Base-by-base conservation (phyloP, 2,329 filamentous ascomycete genomes). In the Curvularia lunata region DNA sequence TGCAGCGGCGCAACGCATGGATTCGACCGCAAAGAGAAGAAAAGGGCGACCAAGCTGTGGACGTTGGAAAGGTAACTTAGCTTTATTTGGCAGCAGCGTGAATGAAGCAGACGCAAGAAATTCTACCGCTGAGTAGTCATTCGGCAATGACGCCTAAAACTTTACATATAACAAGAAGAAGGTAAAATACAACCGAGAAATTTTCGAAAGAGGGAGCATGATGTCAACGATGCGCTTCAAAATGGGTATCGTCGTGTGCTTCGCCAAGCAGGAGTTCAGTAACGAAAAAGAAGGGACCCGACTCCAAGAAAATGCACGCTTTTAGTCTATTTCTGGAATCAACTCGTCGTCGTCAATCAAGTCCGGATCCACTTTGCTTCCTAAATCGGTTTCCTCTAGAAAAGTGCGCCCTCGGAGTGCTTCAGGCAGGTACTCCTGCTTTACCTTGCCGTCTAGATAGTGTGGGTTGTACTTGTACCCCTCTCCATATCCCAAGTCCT, bases 401-500 rank as follows among this genome's bases (percentile, higher is more conserved):
- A 98, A 98, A 19, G 70, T 81, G 47, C 90, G 83, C 0, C 88
- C 92, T 34, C 81, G 75, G 7, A 99, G 76, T 54, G 85, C 85
- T 10, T 91, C 88, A 0, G 95, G 95, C n/a, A 99, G 77, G 77
- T 98, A 99, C 23, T 93, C 90, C 79, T 99, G 95, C 62, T 82
- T 84, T 0, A 98, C 94, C 66, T 81, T 86, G 0, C 95, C 95
- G 59, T 93, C 87, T 49, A 85, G 79, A 71, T 94, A 99, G 66
- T 96, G 91, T 0, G 95, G 95, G 66, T 96, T 96, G 72, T 99
- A 98, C 77, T 98, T 98, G 78, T 99, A 99, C 74, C 92, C 91
- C 48, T 87, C 88, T 0, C 93, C 93, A 71, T 92, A 96, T 0
- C 92, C 94, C 65, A 98, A 80, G 66, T 97, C 94, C 69, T 93